Evolutionary conservation across 2,329 filamentous ascomycete genomes (phyloP), one percentile per base, ranked within the genome.

Genomic region (Metarhizium anisopliae): DNA sequence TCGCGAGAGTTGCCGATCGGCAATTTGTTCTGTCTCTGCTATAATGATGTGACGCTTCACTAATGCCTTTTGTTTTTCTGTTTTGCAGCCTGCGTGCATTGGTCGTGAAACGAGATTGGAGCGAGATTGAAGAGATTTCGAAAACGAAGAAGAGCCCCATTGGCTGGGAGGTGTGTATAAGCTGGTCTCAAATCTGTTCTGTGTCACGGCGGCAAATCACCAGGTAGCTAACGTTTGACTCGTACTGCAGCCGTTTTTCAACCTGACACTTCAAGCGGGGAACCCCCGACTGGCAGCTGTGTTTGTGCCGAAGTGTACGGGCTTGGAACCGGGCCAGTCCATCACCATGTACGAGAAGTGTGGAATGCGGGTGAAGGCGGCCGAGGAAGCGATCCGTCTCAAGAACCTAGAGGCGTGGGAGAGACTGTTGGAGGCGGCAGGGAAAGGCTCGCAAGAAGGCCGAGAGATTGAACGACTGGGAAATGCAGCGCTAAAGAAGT

Each of bases 291-390:
- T 96, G 16, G 94, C 94, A 1, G 82, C 87, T 0, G 70, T 83
- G 5, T 97, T 96, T 71, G 84, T 97, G 53, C 85, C 90, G 2
- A 97, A 97, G 71, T 96, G 92, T 74, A 86, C 85, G 16, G 77
- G 78, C 55, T 69, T 95, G 50, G 80, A 85, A 49, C 76, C 81
- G 1, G 79, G 82, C 2, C 87, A 91, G 63, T 77, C 86, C 3
- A 86, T 96, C 55, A 82, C 87, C 62, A 96, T 99, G 93, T 99
- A 92, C 81, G 85, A 95, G 64, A 96, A 96, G 73, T 97, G 94
- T 70, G 93, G 93, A 18, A 83, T 96, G 84, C 77, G 90, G 49
- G 81, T 87, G 32, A 91, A 90, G 72, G 94, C 94, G 2, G 94
- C 88, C 4, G 92, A 97, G 72, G 94, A 97, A 74, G 93, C 94